Conservation (phyloP, 371 early-diverging fungal species). For the Rhizopus stolonifer region DNA sequence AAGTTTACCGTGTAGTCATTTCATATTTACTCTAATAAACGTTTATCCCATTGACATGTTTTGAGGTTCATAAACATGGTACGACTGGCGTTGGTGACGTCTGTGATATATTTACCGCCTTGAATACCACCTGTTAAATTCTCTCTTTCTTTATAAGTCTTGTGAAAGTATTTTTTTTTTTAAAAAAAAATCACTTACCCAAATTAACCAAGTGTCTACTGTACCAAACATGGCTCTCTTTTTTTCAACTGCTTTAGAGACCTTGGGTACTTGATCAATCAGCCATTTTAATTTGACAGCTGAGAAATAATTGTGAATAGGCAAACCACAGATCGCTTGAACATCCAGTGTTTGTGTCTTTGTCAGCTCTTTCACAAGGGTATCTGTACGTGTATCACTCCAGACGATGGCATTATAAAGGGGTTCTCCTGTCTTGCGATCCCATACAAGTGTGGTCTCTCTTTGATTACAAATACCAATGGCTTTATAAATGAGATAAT, state of each 20-base stretch:
- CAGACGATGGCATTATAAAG: slow-evolving; percentile 92
- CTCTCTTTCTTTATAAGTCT: slow-evolving; percentile 6
- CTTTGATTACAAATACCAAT: slow-evolving; percentile 96
- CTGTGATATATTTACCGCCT: slow-evolving; percentile 78
- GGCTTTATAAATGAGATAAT: slow-evolving; percentile 33
- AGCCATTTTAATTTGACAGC: slow-evolving; percentile 93
- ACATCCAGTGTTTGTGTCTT: slow-evolving; percentile 46
- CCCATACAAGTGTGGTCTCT: slow-evolving; percentile 92
- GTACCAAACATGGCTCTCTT: slow-evolving; percentile 76
- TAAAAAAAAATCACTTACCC: slow-evolving; percentile 45
- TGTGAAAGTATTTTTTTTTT: not conserved
- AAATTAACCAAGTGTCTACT: slow-evolving; percentile 90
- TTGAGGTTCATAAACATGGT: slow-evolving; percentile 89
- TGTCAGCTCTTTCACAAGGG: slow-evolving; percentile 65
- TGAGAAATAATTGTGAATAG: slow-evolving; percentile 91
- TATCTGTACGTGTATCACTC: slow-evolving; percentile 88
- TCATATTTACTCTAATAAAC: slow-evolving; percentile 54
- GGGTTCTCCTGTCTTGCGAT: slow-evolving; percentile 76
- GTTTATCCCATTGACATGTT: slow-evolving; percentile 77
- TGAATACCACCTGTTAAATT: slow-evolving; percentile 78
- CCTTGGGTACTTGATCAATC: slow-evolving; percentile 75
- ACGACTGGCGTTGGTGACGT: slow-evolving; percentile 91
- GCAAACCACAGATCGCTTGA: slow-evolving; percentile 79
- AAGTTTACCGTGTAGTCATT: not conserved
- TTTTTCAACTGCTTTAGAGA: slow-evolving; percentile 45